Base-by-base conservation (phyloP, 148 eudicot genomes). In the Amaranthus palmeri region DNA sequence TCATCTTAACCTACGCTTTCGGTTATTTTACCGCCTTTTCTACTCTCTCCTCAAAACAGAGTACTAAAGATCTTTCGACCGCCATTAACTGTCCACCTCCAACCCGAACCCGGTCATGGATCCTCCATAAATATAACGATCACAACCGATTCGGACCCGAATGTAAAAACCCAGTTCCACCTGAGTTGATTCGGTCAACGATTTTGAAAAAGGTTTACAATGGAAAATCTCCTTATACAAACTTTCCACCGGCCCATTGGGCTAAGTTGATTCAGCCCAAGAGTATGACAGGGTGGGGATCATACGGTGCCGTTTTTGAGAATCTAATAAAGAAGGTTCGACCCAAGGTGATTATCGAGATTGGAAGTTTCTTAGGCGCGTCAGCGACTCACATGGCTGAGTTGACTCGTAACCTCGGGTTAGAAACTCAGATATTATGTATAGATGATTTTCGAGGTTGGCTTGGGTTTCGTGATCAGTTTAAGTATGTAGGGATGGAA, bases 361-460 rank as follows among this genome's bases (percentile, higher is more conserved):
- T 90, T 3, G 96, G 96, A 43, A 83, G 90, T 13, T 88, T 90
- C 69, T 59, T 90, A 13, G 96, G 96, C 14, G 96, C 92, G n/a
- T 90, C 96, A 7, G 89, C 96, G 4, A 83, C 77, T 1, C 92
- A 90, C 78, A 90, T 90, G 92, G 89, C 81, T 5, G 70, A 70
- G 49, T 68, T 90, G 61, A 81, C 86, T 3, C 76, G 65, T 1
- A 12, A 76, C 58, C 81, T 90, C 57, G 92, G 87, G 0, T 75
- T 86, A 8, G 11, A 82, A 0, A 82, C 96, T 5, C 92, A 88
- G 71, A 90, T 90, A 5, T 69, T 90, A 8, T 90, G 96, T 69
- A 25, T 90, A 0, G 96, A 90, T 58, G 96, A 90, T 61, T 90
- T 90, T 45, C 88, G 96, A 0, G 96, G 96, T 12, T 90, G 96